These are phyloP conservation scores for Halophytophthora polymorphica DNA, from an alignment of 352 stramenopile genomes.

Conservation along the genomic window DNA sequence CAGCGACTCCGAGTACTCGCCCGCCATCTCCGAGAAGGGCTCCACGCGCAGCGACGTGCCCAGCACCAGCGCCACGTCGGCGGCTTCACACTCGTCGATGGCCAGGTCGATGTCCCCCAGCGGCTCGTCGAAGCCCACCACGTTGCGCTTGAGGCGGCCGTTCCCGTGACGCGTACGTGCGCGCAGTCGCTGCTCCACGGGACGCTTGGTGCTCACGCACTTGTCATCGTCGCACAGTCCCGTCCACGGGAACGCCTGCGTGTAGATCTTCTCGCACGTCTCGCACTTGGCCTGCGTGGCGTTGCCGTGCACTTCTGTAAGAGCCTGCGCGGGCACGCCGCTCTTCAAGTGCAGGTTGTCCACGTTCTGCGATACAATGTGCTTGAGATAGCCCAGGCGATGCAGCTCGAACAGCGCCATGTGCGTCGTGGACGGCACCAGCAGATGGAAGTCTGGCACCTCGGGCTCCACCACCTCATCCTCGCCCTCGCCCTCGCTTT, in stretches of 20 bases:
- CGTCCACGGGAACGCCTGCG: constrained; percentile 58
- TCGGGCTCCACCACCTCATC: constrained; percentile 5
- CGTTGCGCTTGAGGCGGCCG: constrained; percentile 65
- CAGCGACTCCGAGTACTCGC: constrained; percentile 65
- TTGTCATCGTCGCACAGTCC: constrained; percentile 60
- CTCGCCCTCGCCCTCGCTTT: constrained; percentile 2
- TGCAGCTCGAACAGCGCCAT: constrained; percentile 82
- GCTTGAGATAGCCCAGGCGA: constrained; percentile 64
- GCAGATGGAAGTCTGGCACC: constrained; percentile 62
- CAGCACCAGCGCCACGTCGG: constrained; percentile 74
- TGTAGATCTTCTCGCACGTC: constrained; percentile 86
- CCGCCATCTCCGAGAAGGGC: constrained; percentile 80
- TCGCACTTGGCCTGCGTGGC: constrained; percentile 80
- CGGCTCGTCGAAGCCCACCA: constrained; percentile 80
- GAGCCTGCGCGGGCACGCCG: constrained; percentile 40
- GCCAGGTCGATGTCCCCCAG: constrained; percentile 75
- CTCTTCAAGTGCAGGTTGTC: constrained; percentile 86
- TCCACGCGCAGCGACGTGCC: constrained; percentile 76
- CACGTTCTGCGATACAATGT: constrained; percentile 83
- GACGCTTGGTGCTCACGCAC: constrained; percentile 67
- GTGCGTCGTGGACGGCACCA: constrained; percentile 76
- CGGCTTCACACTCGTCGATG: constrained; percentile 76
- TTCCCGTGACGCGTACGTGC: constrained; percentile 77
- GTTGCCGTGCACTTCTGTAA: constrained; percentile 84
- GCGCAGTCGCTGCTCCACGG: constrained; percentile 53